Evolutionary conservation across 2,329 filamentous ascomycete species (phyloP).

Genomic region (Knoxdaviesia proteae): DNA sequence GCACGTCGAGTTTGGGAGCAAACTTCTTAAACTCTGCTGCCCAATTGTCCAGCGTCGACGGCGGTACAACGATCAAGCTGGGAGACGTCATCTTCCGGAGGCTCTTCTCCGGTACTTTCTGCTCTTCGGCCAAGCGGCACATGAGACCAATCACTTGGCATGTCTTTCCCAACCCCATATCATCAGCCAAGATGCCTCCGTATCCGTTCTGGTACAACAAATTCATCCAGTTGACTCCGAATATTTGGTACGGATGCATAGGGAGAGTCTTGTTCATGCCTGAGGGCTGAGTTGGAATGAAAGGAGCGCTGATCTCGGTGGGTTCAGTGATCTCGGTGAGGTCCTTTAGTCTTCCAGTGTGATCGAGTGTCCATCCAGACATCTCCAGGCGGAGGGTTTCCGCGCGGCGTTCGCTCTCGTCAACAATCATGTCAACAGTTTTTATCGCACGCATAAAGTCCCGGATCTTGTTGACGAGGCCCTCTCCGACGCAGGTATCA

Average conservation of each 20-base stretch:
- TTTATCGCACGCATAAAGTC: conserved; percentile 64
- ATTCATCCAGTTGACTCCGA: conserved; percentile 86
- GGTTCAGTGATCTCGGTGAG: too few relatives aligned
- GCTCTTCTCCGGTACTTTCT: conserved; percentile 11
- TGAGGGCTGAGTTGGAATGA: conserved; percentile 34
- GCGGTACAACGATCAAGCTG: conserved; percentile 74
- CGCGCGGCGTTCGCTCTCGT: conserved; percentile 52
- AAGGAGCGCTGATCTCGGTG: too few relatives aligned
- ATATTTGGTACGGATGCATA: conserved; percentile 85
- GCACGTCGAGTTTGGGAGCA: conserved; percentile 56
- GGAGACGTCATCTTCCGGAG: conserved; percentile 33
- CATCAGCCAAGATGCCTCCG: conserved; percentile 84
- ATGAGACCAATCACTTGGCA: conserved; percentile 90
- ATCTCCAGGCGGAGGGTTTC: conserved; percentile 12
- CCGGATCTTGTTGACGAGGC: conserved; percentile 30
- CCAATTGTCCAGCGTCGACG: conserved; percentile 93
- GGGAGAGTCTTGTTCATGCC: conserved; percentile 56
- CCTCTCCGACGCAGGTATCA: conserved; percentile 19
- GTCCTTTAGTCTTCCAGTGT: conserved; percentile 8
- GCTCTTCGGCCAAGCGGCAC: conserved; percentile 56
- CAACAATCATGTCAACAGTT: conserved; percentile 65
- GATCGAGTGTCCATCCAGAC: too few relatives aligned
- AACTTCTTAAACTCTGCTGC: conserved; percentile 75
- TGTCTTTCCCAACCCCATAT: conserved; percentile 94
- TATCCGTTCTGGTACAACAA: conserved; percentile 61